A percentile compares a stretch with the other conserved stretches of the same genome.
These are phyloP conservation scores for Phialemoniopsis sp. DNA, from an alignment of 2,329 filamentous ascomycete genomes.

Conservation along the genomic window DNA sequence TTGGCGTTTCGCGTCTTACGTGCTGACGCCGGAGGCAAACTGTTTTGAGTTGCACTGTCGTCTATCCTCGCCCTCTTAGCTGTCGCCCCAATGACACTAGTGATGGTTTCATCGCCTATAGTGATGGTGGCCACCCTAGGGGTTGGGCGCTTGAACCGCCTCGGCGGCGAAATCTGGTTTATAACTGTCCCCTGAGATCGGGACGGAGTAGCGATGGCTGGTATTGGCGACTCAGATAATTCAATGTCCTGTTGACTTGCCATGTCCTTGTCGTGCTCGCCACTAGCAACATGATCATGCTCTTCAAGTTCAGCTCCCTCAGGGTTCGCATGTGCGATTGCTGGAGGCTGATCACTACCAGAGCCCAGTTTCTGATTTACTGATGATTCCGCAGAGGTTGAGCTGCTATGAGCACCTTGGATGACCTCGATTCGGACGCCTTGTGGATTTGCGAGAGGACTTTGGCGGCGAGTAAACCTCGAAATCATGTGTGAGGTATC, in stretches of 20 bases:
- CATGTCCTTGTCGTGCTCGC: conserved; percentile 1
- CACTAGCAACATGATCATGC: conserved; percentile 9
- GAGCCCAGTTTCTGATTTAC: too few species aligned
- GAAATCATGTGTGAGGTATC: too few species aligned
- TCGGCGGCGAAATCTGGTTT: conserved; percentile 8
- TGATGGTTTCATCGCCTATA: conserved; percentile 64
- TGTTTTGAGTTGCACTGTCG: conserved; percentile 43
- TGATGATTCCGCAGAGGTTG: too few species aligned
- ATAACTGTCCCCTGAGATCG: conserved; percentile 18
- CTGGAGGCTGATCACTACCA: too few species aligned
- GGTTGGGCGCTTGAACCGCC: conserved; percentile 49
- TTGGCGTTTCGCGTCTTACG: conserved; percentile 9
- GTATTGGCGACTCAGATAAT: conserved; percentile 21
- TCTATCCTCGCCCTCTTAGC: conserved; percentile 40
- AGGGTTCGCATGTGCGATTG: not conserved
- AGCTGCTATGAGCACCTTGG: too few species aligned
- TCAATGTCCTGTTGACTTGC: not conserved
- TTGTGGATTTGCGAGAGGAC: too few species aligned
- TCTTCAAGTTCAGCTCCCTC: conserved; percentile 1
- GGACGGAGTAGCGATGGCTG: conserved; percentile 24
- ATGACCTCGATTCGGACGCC: too few species aligned
- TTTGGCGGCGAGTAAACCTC: too few species aligned
- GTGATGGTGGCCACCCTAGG: conserved; percentile 70
- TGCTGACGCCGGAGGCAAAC: conserved; percentile 43
- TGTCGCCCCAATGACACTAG: conserved; percentile 59